Base-by-base conservation (phyloP, 176 grass and related monocot genomes). In the Melocanna baccifera region DNA sequence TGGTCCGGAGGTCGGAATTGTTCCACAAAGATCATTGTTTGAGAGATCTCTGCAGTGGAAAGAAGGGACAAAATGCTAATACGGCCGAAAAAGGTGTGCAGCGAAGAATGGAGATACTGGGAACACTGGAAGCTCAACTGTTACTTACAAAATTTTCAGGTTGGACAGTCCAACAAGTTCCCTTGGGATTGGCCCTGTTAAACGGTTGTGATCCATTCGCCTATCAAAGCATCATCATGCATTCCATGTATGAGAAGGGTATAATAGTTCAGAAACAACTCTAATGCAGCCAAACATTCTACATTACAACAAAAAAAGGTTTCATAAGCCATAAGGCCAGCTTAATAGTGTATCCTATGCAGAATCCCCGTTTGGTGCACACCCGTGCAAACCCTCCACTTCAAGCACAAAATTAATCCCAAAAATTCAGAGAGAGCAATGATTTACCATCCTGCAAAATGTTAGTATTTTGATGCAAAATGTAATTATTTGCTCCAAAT, bases 141-240 rank as follows among this genome's bases (percentile, higher is more conserved):
- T 29, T 29, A 84, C 90, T 91, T 88, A 94, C 95, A 87, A 53
- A 9, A 79, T 63, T 67, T 12, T 73, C 3, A 93, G 73, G 48
- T 32, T 80, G 73, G 82, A 46, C 39, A 91, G 63, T 73, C 34
- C 63, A 43, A 36, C 63, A 25, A 98, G 85, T 61, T 93, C 95
- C 72, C 80, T 86, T 46, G 92, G 95, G 86, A 98, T 93, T 30
- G 83, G 89, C 29, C 95, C 95, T 7, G 76, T 89, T 69, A 98
- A 78, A 19, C 42, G 83, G 79, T 95, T 98, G 86, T 93, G 79
- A 69, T 93, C 94, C 7, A 98, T 74, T 13, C 89, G 78, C 80
- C 92, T 94, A 48, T 1, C 22, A 40, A 87, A 88, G 45, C 48
- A 78, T 15, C 45, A 19, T n/a, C 40, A 79, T 61, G n/a, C 26